Conservation (phyloP, 1,284 basidiomycete genomes). For the Cutaneotrichosporon sp. region DNA sequence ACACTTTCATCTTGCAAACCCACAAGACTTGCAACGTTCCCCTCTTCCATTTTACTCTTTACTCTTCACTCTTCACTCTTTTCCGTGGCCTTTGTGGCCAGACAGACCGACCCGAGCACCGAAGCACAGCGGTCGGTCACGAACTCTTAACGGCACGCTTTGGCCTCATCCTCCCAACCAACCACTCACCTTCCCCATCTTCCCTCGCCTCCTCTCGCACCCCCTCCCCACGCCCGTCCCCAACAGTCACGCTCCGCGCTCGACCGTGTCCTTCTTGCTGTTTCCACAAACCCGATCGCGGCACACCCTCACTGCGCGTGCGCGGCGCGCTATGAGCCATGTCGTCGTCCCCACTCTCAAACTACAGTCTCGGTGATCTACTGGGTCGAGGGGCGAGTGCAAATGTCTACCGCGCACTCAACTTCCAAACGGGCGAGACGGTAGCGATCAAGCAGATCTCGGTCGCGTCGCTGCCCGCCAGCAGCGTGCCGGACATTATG, state of each 20-base stretch:
- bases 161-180: not conserved
- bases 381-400: slow-evolving; percentile 93
- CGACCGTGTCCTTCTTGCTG: not conserved
- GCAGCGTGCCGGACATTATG: slow-evolving; percentile 95
- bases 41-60: not conserved
- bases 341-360: slow-evolving; percentile 34
- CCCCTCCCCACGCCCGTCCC: not conserved
- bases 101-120: slow-evolving; percentile 1
- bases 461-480: slow-evolving; percentile 85
- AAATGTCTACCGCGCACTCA: slow-evolving; percentile 89
- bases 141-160: not conserved
- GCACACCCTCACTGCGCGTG: slow-evolving; percentile 1
- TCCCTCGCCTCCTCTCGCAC: not conserved
- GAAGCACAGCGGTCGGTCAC: not conserved
- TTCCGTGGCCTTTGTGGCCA: not conserved
- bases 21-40: not conserved
- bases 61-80: not conserved
- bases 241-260: slow-evolving; percentile 1
- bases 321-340: slow-evolving; percentile 23
- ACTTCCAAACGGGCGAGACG: slow-evolving; percentile 94
- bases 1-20: too few relatives aligned
- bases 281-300: not conserved
- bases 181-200: not conserved
- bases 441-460: slow-evolving; percentile 95
- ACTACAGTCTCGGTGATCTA: slow-evolving; percentile 88